phyloP scores from a whole-genome alignment of 805 yeast genomes.

The Saccharomyces jurei region DNA sequence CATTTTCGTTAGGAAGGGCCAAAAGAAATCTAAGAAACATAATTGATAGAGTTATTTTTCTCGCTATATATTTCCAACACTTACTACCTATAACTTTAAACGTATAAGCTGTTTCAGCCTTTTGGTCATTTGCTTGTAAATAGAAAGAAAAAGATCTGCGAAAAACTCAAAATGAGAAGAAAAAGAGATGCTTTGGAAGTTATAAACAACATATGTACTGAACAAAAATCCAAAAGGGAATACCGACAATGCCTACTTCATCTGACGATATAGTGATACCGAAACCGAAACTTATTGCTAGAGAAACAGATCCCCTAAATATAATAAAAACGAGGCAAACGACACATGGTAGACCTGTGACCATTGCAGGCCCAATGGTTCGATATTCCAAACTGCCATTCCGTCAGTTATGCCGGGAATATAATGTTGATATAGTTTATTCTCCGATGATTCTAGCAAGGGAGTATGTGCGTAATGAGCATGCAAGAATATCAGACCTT shows the following conservation, averaged over 20 bases:
- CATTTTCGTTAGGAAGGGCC: constrained; percentile 1
- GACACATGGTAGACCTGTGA: constrained; percentile 46
- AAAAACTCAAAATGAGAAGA: not conserved
- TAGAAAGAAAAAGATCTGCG: not conserved
- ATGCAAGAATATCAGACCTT: constrained; percentile 79
- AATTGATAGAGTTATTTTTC: not conserved
- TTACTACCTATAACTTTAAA: not conserved
- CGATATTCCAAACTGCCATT: constrained; percentile 91
- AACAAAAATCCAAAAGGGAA: not conserved
- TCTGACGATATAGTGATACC: constrained; percentile 5
- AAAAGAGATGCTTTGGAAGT: not conserved
- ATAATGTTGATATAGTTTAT: constrained; percentile 73
- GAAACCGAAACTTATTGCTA: constrained; percentile 28
- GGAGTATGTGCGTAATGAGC: constrained; percentile 78
- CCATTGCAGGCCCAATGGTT: constrained; percentile 92
- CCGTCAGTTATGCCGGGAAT: constrained; percentile 67
- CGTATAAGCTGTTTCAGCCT: not conserved
- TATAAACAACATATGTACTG: not conserved
- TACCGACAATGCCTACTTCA: not conserved
- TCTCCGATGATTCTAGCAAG: constrained; percentile 95
- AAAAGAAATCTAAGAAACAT: not conserved
- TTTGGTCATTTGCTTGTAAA: not conserved
- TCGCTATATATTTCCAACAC: not conserved
- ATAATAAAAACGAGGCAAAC: constrained; percentile 41
- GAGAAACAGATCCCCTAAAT: constrained; percentile 44